Conservation (phyloP, 2,329 filamentous ascomycete species). For the Trichophyton benhamiae region DNA sequence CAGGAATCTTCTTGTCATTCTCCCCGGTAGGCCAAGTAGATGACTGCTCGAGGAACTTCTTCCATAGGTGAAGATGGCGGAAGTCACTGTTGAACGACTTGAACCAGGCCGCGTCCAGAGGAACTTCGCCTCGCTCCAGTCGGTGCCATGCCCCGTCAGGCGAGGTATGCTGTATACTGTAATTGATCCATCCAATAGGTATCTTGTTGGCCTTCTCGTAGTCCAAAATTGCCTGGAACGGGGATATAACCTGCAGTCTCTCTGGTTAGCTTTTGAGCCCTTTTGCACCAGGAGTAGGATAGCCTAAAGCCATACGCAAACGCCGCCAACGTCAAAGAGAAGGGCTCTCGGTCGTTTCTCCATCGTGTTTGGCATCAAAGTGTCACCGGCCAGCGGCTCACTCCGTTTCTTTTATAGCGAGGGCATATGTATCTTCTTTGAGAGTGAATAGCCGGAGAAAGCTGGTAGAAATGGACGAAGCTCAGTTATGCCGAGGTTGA, state of each 20-base stretch:
- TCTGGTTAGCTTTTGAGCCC: background rate
- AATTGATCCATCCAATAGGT: constrained; percentile 82
- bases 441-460: background rate
- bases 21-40: constrained; percentile 3
- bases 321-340: constrained; percentile 91
- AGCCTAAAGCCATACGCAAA: constrained; percentile 59
- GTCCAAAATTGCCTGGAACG: constrained; percentile 84
- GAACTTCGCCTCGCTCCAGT: constrained; percentile 72
- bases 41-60: constrained; percentile 38
- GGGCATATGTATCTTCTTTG: background rate
- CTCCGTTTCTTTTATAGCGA: background rate
- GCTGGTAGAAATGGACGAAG: background rate
- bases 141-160: constrained; percentile 78
- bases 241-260: constrained; percentile 60
- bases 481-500: background rate
- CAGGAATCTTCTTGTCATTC: constrained; percentile 19
- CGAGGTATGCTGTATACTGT: constrained; percentile 65
- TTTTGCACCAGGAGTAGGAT: background rate
- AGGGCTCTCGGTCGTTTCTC: constrained; percentile 51
- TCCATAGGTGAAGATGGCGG: constrained; percentile 54
- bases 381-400: background rate
- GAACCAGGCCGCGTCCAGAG: constrained; percentile 65
- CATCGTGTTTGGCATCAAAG: background rate
- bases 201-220: constrained; percentile 69
- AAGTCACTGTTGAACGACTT: constrained; percentile 63